phyloP scores from a whole-genome alignment of 768 basidiomycete species.

The Rhodosporidiobolus odoratus region DNA sequence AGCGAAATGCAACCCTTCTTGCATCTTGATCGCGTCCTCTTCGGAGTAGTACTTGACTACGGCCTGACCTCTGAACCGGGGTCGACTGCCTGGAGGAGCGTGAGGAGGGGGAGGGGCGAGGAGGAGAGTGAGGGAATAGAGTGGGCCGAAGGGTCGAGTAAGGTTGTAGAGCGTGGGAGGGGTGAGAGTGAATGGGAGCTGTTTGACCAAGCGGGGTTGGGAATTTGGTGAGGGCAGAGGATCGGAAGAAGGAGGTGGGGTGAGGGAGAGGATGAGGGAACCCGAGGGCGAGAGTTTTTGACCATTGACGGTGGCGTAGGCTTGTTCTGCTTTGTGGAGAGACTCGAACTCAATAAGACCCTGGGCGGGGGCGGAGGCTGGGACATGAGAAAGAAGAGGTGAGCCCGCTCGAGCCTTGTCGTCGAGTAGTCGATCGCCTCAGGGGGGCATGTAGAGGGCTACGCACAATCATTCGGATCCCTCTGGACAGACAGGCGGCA shows the following conservation, averaged over 20 bases:
- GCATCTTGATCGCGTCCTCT: slow-evolving; percentile 12
- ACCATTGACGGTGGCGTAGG: slow-evolving; percentile 22
- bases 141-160: slow-evolving; percentile 75
- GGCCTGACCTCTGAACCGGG: slow-evolving; percentile 26
- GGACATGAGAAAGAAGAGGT: too few relatives aligned
- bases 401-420: too few relatives aligned
- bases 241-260: slow-evolving; percentile 68
- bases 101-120: slow-evolving; percentile 1
- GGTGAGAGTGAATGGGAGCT: slow-evolving; percentile 64
- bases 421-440: too few relatives aligned
- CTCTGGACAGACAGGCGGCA: too few relatives aligned
- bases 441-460: too few relatives aligned
- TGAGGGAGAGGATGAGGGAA: slow-evolving; percentile 14
- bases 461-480: too few relatives aligned
- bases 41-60: slow-evolving; percentile 45
- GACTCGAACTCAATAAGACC: slow-evolving; percentile 31
- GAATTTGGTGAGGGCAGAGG: slow-evolving; percentile 52
- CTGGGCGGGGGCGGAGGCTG: background rate
- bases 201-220: slow-evolving; percentile 75
- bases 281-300: background rate
- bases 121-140: slow-evolving; percentile 44
- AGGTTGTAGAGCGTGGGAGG: slow-evolving; percentile 76
- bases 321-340: slow-evolving; percentile 26
- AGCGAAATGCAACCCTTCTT: slow-evolving; percentile 27
- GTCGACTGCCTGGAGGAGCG: background rate